A percentile compares a stretch with the other conserved stretches of the same genome.
phyloP scores from a whole-genome alignment of 345 rosid genomes.

The Pistacia vera region DNA sequence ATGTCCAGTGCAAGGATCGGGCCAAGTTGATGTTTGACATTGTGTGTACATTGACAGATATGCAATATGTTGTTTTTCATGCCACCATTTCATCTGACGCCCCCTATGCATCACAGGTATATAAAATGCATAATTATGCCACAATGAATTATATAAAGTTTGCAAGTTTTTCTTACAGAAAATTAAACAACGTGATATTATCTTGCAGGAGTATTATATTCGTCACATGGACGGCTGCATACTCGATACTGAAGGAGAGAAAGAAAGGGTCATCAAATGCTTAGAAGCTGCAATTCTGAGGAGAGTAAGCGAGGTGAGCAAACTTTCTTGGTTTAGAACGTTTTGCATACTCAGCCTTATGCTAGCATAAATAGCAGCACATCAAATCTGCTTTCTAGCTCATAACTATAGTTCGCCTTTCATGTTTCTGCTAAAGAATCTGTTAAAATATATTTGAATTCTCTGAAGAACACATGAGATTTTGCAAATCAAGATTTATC shows the following conservation, averaged over 20 bases:
- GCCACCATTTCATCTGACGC: slow-evolving; percentile 75
- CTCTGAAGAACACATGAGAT: no score
- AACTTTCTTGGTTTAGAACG: background rate
- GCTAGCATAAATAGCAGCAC: no score
- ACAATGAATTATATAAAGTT: background rate
- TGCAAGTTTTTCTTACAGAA: background rate
- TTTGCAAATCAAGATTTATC: no score
- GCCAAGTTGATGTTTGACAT: slow-evolving; percentile 89
- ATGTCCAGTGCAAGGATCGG: slow-evolving; percentile 76
- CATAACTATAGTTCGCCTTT: no score
- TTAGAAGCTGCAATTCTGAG: slow-evolving; percentile 86
- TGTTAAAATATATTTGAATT: no score
- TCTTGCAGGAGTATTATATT: slow-evolving; percentile 71
- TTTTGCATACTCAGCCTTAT: no score
- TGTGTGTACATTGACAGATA: slow-evolving; percentile 95
- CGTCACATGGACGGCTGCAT: slow-evolving; percentile 95
- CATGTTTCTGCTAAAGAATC: no score
- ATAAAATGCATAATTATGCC: background rate
- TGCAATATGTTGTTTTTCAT: slow-evolving; percentile 96
- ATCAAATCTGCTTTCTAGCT: no score
- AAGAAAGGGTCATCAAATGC: slow-evolving; percentile 83
- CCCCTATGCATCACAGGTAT: slow-evolving; percentile 77
- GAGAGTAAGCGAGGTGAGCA: slow-evolving; percentile 87
- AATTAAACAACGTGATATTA: background rate
- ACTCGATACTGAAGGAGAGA: slow-evolving; percentile 80